Base-by-base conservation (phyloP, 495 filamentous ascomycete genomes). In the Penicillium angulare region DNA sequence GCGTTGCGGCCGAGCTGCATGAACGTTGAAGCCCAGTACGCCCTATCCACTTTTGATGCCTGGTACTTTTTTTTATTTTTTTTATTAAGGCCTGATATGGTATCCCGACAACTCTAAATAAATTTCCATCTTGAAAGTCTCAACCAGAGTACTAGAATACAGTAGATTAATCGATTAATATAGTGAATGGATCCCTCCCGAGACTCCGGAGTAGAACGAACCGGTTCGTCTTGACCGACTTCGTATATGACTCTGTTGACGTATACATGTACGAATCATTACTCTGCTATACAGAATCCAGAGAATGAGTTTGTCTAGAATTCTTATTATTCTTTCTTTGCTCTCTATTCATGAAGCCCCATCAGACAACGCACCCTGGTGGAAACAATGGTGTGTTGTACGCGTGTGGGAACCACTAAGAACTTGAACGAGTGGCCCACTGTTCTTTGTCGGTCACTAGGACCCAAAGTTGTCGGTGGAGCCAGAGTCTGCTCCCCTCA, bases 381-480 rank as follows among this genome's bases (percentile, higher is more conserved):
- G 36, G 36, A 21, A 41, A 41, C 38, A 41, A 41, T 41, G 38
- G 34, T 38, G 34, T 23, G 38, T 41, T 41, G 41, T 20, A 44
- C 49, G 41, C 41, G 41, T 52, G 49, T 52, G 49, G 41, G 49
- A 52, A 52, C 38, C 38, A 40, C 20, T n/a, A n/a, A n/a, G n/a
- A n/a, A n/a, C 16, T 18, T 10, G 21, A 7, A 9, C 12, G 4
- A 13, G 38, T 41, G 38, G 38, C 1, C 38, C 38, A 41, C 18
- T 8, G 18, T 35, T 35, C 33, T 16, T 16, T 35, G 12, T 15
- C 20, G 38, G 38, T 41, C 42, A 23, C 42, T 20, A 32, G 16
- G 18, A 32, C n/a, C n/a, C n/a, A n/a, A n/a, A n/a, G n/a, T n/a
- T 31, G 24, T 44, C 5, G 42, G 27, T 44, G 27, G 24, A 44